These are phyloP conservation scores for Taiwanofungus camphoratus DNA, from an alignment of 1,284 basidiomycete species.

Conservation along the genomic window DNA sequence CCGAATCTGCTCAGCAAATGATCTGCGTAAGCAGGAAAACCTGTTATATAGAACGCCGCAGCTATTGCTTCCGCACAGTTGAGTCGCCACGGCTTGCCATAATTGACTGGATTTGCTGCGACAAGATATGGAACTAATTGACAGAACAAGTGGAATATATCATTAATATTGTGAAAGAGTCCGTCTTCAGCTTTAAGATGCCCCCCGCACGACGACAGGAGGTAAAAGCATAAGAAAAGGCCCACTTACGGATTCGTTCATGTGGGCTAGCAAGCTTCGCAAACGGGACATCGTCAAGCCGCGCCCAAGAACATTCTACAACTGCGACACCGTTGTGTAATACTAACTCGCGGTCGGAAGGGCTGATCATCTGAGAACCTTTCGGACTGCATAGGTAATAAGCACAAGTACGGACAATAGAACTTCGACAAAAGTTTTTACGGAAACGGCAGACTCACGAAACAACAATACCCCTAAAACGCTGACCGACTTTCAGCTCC, in stretches of 20 bases:
- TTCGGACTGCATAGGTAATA: constrained; percentile 59
- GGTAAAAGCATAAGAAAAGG: neutral
- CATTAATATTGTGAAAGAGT: no score
- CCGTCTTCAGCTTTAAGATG: no score
- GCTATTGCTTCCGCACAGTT: constrained; percentile 93
- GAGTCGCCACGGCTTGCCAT: constrained; percentile 88
- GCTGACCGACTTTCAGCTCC: constrained; percentile 78
- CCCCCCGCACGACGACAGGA: neutral
- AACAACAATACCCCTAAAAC: constrained; percentile 89
- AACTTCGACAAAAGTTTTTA: neutral
- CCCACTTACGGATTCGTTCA: constrained; percentile 77
- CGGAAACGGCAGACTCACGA: constrained; percentile 47
- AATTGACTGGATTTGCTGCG: constrained; percentile 92
- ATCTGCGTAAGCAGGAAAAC: constrained; percentile 78
- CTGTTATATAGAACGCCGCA: constrained; percentile 88
- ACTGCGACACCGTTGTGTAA: constrained; percentile 81
- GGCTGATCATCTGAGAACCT: constrained; percentile 76
- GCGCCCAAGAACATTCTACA: constrained; percentile 97
- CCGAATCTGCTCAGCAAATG: constrained; percentile 74
- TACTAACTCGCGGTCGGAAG: constrained; percentile 82
- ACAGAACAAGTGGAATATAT: neutral
- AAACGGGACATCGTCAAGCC: constrained; percentile 92
- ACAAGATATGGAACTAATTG: constrained; percentile 82
- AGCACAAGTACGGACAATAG: neutral
- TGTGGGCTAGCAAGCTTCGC: constrained; percentile 89